Evolutionary conservation across 108 stramenopile species (phyloP).

Genomic region (Phaeodactylum tricornutum): DNA sequence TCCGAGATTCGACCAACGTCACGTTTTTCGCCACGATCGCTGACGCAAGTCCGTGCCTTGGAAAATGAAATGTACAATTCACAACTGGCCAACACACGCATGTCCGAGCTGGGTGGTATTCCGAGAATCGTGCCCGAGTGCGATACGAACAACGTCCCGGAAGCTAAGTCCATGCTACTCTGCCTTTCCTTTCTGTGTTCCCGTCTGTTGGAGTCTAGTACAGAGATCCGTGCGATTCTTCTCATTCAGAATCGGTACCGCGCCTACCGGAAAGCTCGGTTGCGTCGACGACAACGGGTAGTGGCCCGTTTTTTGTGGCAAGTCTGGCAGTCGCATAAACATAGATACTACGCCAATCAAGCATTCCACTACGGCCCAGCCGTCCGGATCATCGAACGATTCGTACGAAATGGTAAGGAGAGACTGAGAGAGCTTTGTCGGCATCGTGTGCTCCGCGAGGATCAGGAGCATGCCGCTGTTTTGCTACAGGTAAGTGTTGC

Average conservation of each 20-base stretch:
- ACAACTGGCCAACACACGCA: constrained; percentile 34
- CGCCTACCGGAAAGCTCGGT: constrained; percentile 3
- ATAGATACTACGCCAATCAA: constrained; percentile 29
- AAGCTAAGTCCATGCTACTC: constrained; percentile 72
- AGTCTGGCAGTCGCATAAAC: constrained; percentile 26
- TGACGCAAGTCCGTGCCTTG: constrained; percentile 10
- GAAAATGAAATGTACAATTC: constrained; percentile 59
- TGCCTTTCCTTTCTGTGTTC: constrained; percentile 78
- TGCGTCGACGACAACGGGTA: constrained; percentile 17
- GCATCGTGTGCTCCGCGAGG: constrained; percentile 14
- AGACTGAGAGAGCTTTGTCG: constrained; percentile 12
- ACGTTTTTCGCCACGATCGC: too few species aligned
- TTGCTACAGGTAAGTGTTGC: constrained; percentile 9
- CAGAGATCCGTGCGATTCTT: constrained; percentile 54
- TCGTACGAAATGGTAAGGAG: constrained; percentile 12
- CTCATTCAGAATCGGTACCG: constrained; percentile 50
- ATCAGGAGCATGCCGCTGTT: background rate
- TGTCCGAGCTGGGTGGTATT: constrained; percentile 76
- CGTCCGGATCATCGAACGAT: constrained; percentile 40
- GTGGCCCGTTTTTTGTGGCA: constrained; percentile 29
- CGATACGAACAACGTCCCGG: constrained; percentile 58
- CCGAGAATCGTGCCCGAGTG: constrained; percentile 64
- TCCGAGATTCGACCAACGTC: constrained; percentile 44
- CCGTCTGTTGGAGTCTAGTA: constrained; percentile 76
- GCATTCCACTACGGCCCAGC: constrained; percentile 17